Evolutionary conservation across 257 asterid genomes (phyloP), one percentile per base, ranked within the genome.

Genomic region (Nicotiana otophora): DNA sequence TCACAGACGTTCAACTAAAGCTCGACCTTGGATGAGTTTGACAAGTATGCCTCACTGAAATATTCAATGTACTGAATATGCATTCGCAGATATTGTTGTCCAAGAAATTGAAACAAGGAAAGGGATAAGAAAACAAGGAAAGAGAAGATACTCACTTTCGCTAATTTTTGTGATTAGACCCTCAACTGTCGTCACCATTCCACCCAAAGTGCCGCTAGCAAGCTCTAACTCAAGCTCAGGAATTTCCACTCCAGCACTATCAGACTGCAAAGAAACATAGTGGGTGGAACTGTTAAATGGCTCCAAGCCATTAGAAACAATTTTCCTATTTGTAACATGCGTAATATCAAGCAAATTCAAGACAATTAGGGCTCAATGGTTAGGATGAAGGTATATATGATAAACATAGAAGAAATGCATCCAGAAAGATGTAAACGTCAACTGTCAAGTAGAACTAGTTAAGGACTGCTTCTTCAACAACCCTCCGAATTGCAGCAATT

Each of bases 201-300:
- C 99, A 72, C 99, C 99, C 86, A 96, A 87, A 42, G 98, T 93
- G 81, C 99, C 99, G 81, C 93, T 88, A 12, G 91, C 34, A 84
- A 96, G 90, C 88, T 96, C 99, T 93, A 96, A 88, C 31, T 93
- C 94, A 75, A 96, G 89, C 83, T 96, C 98, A 9, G 98, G 98
- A 33, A 96, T 89, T 85, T 78, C 61, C 84, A 94, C 96, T 46
- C 91, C 86, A 78, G 98, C 98, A 17, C 97, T 90, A 84, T 94
- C 99, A 4, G 99, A 96, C 99, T 96, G 53, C 63, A 46, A 83
- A 23, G 63, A 66, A 80, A 6, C 10, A 79, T 3, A 20, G 60
- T 36, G 55, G 7, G 28, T 36, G 34, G 6, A 82, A n/a, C 54
- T 7, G 30, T 14, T 48, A 74, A 74, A 75, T 75, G 23, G 17